Evolutionary conservation across 768 basidiomycete species (phyloP), one percentile per base, ranked within the genome.

Genomic region (Lactifluus pinguis): DNA sequence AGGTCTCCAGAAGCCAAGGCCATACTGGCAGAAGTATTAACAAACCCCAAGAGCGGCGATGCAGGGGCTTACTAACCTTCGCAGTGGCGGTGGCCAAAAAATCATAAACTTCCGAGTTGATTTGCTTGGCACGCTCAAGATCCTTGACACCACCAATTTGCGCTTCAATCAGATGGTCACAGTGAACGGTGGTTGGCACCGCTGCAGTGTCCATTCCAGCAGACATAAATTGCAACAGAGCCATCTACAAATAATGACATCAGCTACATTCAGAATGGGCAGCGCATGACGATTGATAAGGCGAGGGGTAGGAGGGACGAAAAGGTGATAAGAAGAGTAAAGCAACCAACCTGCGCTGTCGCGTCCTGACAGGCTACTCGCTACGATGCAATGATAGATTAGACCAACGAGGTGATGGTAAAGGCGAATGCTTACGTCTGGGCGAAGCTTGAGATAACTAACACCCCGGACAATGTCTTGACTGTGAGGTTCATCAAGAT

Each of bases 201-300:
- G 95, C 95, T 44, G 92, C 92, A 49, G 93, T 95, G 72, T 92
- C 92, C 83, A 99, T 94, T 65, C 95, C 95, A 17, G 97, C 94
- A 54, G 97, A 98, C 97, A 99, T 99, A 84, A 99, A 99, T 81
- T 99, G 97, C 66, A 99, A 82, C 59, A 99, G 83, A 19, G 97
- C 97, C 97, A 99, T 99, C 92, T 98, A 55, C 4, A 32, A 39
- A 6, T 15, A 15, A 49, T 53, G 45, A 59, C 25, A 54, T 66
- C 60, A 65, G 63, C 19, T n/a, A n/a, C n/a, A 10, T 30, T 42
- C 19, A 17, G 30, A 25, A 19, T 47, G 36, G 17, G 6, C 32
- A 21, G 11, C 29, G 13, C 9, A 34, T 47, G 44, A 44, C 39
- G 42, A 8, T 61, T 32, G 50, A 41, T 2, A 48, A 42, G 41